Base-by-base conservation (phyloP, 139 green algal species). In the Chlamydomonas sp. region DNA sequence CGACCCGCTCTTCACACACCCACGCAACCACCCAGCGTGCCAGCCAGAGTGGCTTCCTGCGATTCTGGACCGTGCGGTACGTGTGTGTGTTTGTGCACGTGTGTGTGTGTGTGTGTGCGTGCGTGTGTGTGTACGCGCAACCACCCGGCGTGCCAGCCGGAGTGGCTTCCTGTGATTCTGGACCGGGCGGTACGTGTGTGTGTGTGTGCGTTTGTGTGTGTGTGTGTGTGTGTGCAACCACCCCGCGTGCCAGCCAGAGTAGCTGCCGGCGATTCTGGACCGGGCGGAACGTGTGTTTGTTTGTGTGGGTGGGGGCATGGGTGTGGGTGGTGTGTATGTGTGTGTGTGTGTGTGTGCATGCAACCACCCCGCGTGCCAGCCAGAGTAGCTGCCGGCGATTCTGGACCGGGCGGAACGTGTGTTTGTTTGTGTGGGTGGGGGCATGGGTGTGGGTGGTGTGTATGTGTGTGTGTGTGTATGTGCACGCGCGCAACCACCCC, bases 121-220 rank as follows among this genome's bases (percentile, higher is more conserved):
- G 13, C 20, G 13, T 54, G 13, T 26, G 13, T 54, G 13, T 13
- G 43, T 13, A 13, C 90, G 66, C 61, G 73, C 3, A 48, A 81
- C 30, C 84, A 92, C 82, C 91, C 91, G 26, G 79, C 88, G 29
- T 83, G 73, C 77, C 75, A 67, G 37, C 71, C 83, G 5, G 33
- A 74, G 8, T 97, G 91, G 91, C 64, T 87, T 20, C 5, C 74
- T 5, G 81, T 84, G 2, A 92, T 96, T 3, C 48, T 97, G 47
- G 87, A 92, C 22, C 81, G 91, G 1, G 75, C 22, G 2, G 61
- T 71, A 54, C 20, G 13, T 54, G 43, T 13, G 43, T 20, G 16
- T 54, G 43, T 54, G 43, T 54, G 16, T 54, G 43, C 20, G 43
- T 20, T 13, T 54, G 13, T 54, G 13, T 54, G 13, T 54, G 20